Percentiles rank a stretch among this genome's conserved stretches.
phyloP scores from a whole-genome alignment of 163 green algal species.

The Scenedesmus sp. region DNA sequence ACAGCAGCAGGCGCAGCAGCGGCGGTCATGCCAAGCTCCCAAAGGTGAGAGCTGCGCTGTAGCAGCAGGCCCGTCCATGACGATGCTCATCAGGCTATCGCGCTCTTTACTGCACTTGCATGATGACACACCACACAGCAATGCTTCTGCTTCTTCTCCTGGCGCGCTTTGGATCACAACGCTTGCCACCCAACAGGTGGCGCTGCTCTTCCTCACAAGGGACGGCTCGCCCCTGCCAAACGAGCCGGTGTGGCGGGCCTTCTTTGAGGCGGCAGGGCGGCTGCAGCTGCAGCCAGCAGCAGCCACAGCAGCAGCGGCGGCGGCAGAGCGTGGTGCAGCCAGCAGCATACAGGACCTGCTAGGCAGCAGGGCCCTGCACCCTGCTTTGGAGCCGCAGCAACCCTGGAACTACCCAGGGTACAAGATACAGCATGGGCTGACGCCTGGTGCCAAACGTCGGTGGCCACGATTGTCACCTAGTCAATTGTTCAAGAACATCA shows the following conservation, averaged over 20 bases:
- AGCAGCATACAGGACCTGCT: neutral
- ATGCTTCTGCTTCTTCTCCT: no score
- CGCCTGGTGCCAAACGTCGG: neutral
- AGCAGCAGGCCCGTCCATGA: neutral
- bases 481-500: neutral
- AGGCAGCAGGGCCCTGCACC: neutral
- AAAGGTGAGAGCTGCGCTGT: neutral
- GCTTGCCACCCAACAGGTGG: neutral
- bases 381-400: neutral
- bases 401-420: neutral
- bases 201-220: neutral
- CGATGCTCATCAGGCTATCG: neutral
- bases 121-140: neutral
- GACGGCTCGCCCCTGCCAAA: neutral
- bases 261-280: slow-evolving; percentile 15
- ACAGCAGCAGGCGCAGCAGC: neutral
- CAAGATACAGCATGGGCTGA: neutral
- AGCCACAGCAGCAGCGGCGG: neutral
- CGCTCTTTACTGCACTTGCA: neutral
- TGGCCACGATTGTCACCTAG: neutral
- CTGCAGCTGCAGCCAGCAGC: neutral
- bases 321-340: neutral
- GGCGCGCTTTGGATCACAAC: no score
- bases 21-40: neutral
- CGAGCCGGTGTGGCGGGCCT: neutral